A percentile compares a stretch with the other conserved stretches of the same genome.
Conservation (phyloP, 2,329 filamentous ascomycete species). For the Colletotrichum sp. region DNA sequence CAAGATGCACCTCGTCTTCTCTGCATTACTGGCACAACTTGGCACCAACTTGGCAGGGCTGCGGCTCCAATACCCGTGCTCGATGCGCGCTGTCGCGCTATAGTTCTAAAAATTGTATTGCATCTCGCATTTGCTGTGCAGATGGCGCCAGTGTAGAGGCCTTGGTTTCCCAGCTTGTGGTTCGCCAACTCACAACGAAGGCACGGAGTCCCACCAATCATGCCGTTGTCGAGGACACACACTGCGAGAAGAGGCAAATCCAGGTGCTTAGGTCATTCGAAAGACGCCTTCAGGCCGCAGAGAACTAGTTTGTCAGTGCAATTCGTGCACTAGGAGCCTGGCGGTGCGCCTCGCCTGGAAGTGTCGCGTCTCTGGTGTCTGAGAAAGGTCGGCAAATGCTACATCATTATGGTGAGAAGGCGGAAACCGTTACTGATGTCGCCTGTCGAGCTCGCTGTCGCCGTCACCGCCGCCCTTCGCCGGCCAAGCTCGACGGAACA, state of each 20-base stretch:
- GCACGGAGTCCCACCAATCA: constrained; percentile 8
- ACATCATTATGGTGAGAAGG: background rate
- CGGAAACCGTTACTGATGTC: background rate
- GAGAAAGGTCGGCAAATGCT: background rate
- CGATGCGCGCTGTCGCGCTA: background rate
- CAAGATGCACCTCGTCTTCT: constrained; percentile 20
- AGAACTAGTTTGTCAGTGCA: background rate
- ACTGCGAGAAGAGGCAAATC: background rate
- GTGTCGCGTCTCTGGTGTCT: background rate
- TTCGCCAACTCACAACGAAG: background rate
- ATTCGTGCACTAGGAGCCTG: background rate
- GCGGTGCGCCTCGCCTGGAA: background rate
- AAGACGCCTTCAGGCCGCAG: background rate
- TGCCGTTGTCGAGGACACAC: background rate
- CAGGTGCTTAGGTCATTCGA: background rate
- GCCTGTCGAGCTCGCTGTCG: background rate
- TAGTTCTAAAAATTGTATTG: constrained; percentile 14
- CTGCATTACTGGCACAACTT: constrained; percentile 12
- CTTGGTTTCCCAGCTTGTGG: background rate
- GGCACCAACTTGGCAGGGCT: constrained; percentile 17
- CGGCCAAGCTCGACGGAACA: background rate
- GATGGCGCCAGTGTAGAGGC: background rate
- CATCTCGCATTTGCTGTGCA: constrained; percentile 10
- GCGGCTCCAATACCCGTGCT: constrained; percentile 10
- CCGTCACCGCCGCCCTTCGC: background rate